phyloP scores from a whole-genome alignment of 2,329 filamentous ascomycete species.

The Tolypocladium tropicale region DNA sequence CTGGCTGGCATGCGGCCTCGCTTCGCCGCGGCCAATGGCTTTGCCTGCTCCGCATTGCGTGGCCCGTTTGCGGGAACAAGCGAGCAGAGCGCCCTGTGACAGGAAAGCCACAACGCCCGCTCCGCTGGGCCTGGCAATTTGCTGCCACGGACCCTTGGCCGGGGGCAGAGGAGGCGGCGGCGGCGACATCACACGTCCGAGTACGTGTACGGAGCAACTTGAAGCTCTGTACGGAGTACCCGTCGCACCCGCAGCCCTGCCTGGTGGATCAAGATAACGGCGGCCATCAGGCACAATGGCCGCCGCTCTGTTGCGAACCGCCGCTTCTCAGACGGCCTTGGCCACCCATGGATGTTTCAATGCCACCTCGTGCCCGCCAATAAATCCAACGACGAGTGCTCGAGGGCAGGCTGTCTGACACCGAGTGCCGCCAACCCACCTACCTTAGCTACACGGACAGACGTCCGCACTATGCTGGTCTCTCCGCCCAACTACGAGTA shows the following conservation, averaged over 20 bases:
- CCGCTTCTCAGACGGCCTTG: background rate
- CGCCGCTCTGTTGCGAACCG: background rate
- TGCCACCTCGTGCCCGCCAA: background rate
- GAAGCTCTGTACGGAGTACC: too few relatives aligned
- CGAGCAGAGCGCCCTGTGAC: background rate
- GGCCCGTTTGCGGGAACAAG: background rate
- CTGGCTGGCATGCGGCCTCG: conserved; percentile 3
- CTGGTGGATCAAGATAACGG: too few relatives aligned
- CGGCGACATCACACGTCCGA: too few relatives aligned
- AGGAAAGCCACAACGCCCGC: background rate
- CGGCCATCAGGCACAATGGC: background rate
- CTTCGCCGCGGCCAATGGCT: too few relatives aligned
- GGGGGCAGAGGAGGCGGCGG: background rate
- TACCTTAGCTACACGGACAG: background rate
- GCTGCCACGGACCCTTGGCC: background rate
- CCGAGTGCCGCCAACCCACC: background rate
- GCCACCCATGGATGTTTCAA: background rate
- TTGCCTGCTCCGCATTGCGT: background rate
- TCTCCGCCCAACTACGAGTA: too few relatives aligned
- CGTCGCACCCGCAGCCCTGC: too few relatives aligned
- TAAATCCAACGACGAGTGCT: background rate
- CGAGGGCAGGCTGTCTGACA: background rate
- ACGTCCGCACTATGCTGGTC: too few relatives aligned
- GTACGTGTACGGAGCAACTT: too few relatives aligned
- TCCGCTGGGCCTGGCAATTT: background rate